Conservation (phyloP, 352 stramenopile genomes). For the Thalassiosira oceanica region DNA sequence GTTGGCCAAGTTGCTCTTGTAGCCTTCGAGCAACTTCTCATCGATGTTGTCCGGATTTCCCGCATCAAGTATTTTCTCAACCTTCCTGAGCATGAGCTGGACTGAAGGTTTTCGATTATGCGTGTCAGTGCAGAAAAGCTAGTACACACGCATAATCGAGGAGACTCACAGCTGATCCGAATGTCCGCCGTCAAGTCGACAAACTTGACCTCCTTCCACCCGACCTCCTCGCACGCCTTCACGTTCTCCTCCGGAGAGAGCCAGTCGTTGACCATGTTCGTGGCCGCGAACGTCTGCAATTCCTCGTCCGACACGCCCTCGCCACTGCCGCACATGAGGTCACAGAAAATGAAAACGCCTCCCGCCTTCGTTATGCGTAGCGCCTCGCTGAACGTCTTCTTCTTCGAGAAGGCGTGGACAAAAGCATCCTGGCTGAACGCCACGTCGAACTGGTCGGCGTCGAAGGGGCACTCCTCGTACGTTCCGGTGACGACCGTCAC, state of each 20-base stretch:
- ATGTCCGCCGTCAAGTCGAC: slow-evolving; percentile 57
- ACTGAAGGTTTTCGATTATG: no score
- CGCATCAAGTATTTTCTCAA: slow-evolving; percentile 45
- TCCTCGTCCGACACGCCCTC: slow-evolving; percentile 33
- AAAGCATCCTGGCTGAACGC: slow-evolving; percentile 36
- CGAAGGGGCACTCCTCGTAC: slow-evolving; percentile 26
- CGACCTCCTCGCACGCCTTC: slow-evolving; percentile 35
- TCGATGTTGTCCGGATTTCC: slow-evolving; percentile 35
- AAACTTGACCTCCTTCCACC: slow-evolving; percentile 57
- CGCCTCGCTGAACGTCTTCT: slow-evolving; percentile 20
- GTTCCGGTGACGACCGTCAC: slow-evolving; percentile 31
- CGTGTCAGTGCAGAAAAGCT: no score
- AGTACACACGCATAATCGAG: no score
- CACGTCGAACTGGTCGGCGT: slow-evolving; percentile 21
- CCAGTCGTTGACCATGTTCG: slow-evolving; percentile 64
- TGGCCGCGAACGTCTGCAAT: slow-evolving; percentile 47
- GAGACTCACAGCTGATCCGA: slow-evolving; percentile 47
- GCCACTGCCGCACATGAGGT: slow-evolving; percentile 34
- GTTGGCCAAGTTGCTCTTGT: slow-evolving; percentile 33
- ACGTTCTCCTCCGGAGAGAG: slow-evolving; percentile 51
- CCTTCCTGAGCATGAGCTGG: slow-evolving; percentile 59
- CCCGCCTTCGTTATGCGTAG: slow-evolving; percentile 23
- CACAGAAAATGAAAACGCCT: slow-evolving; percentile 31
- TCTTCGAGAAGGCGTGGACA: slow-evolving; percentile 37
- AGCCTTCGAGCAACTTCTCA: slow-evolving; percentile 32